Base-by-base conservation (phyloP, 129 eudicot genomes). In the Flaveria linearis region DNA sequence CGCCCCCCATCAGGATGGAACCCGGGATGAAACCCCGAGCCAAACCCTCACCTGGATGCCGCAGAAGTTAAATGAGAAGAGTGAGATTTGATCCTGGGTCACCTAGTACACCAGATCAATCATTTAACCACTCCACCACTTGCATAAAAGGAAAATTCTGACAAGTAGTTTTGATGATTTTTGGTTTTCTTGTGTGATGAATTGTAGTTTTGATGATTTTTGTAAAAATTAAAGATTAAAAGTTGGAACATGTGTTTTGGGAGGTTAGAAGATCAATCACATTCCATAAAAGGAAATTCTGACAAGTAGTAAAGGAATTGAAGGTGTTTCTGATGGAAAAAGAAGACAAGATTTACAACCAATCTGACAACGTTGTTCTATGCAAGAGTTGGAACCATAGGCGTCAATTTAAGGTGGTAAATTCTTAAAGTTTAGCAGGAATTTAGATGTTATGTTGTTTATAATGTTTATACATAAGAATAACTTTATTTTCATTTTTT, bases 291-390 rank as follows among this genome's bases (percentile, higher is more conserved):
- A 43, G 73, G 82, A 23, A 74, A 30, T 39, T 79, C 80, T 74
- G 85, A 82, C 82, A 76, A 70, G 17, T 71, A 25, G 60, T 78
- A 30, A 58, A 41, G n/a, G 46, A 75, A 52, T 69, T 28, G 64
- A 33, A 10, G 69, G 17, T 15, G 69, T 52, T 72, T 71, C 68
- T 9, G 66, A 28, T 13, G 3, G 66, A 61, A 76, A 75, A 81
- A 61, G 16, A 58, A 42, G 81, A 81, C 81, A 69, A 36, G 61
- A 69, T 60, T 17, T 78, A 64, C 78, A 53, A 72, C 60, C 60
- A 26, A 47, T 26, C 81, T 83, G 83, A 83, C 83, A 83, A 73
- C 60, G 49, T 83, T 60, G 73, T 78, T 83, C 47, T 78, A 57
- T 53, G 22, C 63, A 36, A 71, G 80, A 45, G 61, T 70, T 42